Evolutionary conservation across 441 rosid genomes (phyloP), one percentile per base, ranked within the genome.

Genomic region (Erodium chrysanthum): DNA sequence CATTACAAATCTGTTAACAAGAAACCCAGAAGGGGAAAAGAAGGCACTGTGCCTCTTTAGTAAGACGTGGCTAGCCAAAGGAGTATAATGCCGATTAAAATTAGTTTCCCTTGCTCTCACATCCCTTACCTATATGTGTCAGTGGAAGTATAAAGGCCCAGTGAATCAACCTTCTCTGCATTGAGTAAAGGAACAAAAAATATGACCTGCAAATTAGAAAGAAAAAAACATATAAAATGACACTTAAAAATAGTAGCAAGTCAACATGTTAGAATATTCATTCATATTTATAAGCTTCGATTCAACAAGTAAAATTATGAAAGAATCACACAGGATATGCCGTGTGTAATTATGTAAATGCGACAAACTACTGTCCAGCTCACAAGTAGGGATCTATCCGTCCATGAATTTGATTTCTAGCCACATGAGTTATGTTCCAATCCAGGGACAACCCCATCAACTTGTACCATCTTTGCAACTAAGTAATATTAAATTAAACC

Each of bases 361-460:
- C n/a, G 4, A 42, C 17, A 44, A 12, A 12, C 52, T 44, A 12
- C 15, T 78, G 81, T 85, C 88, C 0, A 82, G 76, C 46, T 78
- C 52, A 65, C 89, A 84, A 35, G 40, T 5, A 35, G 9, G 0
- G 9, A 35, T 35, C 40, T 35, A 35, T 7, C 7, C 7, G 40
- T 35, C 40, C 9, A 7, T 35, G 9, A 35, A 35, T 35, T 35
- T 5, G 40, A 35, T 35, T 35, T 35, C 9, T 35, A 35, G 40
- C 7, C 40, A 35, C 40, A 35, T 0, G 92, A 78, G 71, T 79
- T 82, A 68, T 85, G 92, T 37, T 83, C 83, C 69, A 71, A 61
- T 0, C 62, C 75, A 7, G 76, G 85, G 50, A 33, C 64, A 65
- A 76, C 54, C 20, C 72, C 71, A 0, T 75, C 66, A 44, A 80